Percentiles rank a stretch among this genome's conserved stretches.
Evolutionary conservation across 179 eudicot genomes (phyloP).

Genomic region (Beta macrorhiza): DNA sequence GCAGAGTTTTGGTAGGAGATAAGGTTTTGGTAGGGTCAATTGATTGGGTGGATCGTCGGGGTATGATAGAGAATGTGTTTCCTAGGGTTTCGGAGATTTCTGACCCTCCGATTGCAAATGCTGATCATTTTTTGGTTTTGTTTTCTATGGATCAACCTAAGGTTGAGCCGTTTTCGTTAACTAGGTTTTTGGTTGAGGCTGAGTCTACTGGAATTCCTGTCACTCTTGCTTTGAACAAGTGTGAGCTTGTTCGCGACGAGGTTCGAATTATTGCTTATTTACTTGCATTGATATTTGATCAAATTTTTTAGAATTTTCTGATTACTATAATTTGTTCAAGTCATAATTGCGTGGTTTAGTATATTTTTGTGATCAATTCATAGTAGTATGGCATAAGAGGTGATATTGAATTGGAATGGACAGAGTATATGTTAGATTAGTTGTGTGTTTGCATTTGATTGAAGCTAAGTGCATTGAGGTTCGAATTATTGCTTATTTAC

Average conservation of each 20-base stretch:
- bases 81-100: constrained; percentile 53
- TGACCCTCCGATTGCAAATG: constrained; percentile 95
- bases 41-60: constrained; percentile 83
- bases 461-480: not conserved
- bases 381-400: too few species aligned
- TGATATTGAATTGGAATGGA: not conserved
- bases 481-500: not conserved
- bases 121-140: constrained; percentile 73
- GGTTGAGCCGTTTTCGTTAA: constrained; percentile 61
- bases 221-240: constrained; percentile 78
- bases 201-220: constrained; percentile 73
- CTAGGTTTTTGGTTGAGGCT: constrained; percentile 89
- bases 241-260: constrained; percentile 70
- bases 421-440: not conserved
- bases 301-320: not conserved
- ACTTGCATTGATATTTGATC: not conserved
- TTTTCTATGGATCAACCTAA: constrained; percentile 85
- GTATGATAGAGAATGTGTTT: constrained; percentile 85
- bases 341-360: too few species aligned
- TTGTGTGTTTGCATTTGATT: not conserved
- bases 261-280: constrained; percentile 31
- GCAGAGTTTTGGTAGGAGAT: constrained; percentile 86
- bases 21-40: constrained; percentile 82
- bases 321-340: not conserved
- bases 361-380: too few species aligned